A percentile compares a stretch with the other conserved stretches of the same genome.
These are phyloP conservation scores for Aaosphaeria pasadenensis DNA, from an alignment of 2,329 filamentous ascomycete species.

Conservation along the genomic window DNA sequence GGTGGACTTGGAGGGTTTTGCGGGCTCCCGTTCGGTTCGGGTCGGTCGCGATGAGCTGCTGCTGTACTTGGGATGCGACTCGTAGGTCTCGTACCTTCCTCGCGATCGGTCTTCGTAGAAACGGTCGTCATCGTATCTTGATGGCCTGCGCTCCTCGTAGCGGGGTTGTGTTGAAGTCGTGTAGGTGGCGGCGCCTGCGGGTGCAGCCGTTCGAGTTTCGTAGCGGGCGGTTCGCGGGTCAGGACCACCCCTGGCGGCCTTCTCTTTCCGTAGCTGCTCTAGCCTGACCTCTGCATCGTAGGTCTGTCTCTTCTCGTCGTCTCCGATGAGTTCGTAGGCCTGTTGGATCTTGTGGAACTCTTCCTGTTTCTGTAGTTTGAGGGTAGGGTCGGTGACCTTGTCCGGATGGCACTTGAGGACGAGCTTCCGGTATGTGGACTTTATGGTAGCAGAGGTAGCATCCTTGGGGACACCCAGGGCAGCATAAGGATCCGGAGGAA, in stretches of 20 bases:
- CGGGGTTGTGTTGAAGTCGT: constrained; percentile 15
- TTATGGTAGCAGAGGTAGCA: constrained; percentile 69
- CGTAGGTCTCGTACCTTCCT: constrained; percentile 39
- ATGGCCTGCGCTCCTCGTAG: constrained; percentile 34
- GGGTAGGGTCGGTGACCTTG: constrained; percentile 75
- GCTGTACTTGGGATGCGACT: constrained; percentile 29
- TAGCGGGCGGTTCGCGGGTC: constrained; percentile 33
- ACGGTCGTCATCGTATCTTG: constrained; percentile 31
- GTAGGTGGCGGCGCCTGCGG: constrained; percentile 23
- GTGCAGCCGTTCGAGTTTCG: constrained; percentile 26
- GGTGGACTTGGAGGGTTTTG: constrained; percentile 22
- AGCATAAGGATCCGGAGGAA: constrained; percentile 73
- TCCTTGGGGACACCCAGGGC: constrained; percentile 70
- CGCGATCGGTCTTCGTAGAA: constrained; percentile 39
- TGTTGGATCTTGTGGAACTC: constrained; percentile 92
- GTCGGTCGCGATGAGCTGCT: constrained; percentile 19
- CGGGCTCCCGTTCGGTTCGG: constrained; percentile 25
- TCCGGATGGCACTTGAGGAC: constrained; percentile 88
- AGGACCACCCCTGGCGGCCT: constrained; percentile 40
- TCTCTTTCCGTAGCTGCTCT: constrained; percentile 60
- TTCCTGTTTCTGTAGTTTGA: constrained; percentile 75
- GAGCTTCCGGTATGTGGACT: constrained; percentile 78
- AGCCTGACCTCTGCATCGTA: constrained; percentile 77
- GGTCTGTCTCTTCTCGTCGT: constrained; percentile 67
- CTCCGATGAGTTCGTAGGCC: constrained; percentile 85